These are phyloP conservation scores for Exutisphaerella laricina DNA, from an alignment of 2,329 filamentous ascomycete species.

Conservation along the genomic window DNA sequence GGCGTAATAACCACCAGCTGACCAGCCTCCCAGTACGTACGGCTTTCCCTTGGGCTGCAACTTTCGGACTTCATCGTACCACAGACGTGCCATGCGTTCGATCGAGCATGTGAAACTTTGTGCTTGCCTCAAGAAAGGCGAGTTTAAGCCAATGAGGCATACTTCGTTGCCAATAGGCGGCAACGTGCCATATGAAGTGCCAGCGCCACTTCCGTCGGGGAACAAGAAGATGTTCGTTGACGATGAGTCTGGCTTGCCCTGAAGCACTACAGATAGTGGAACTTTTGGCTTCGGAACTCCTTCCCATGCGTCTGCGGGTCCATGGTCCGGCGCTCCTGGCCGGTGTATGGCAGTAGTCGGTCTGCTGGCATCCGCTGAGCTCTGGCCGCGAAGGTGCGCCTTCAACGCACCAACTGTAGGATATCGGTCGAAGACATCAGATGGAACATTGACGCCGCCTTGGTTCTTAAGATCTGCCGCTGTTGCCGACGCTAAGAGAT, in stretches of 20 bases:
- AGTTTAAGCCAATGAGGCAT: constrained; percentile 42
- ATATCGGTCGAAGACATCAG: constrained; percentile 24
- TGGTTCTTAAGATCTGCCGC: constrained; percentile 26
- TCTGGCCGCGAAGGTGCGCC: constrained; percentile 14
- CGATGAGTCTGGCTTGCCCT: constrained; percentile 20
- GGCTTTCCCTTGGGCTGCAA: constrained; percentile 46
- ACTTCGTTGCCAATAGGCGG: constrained; percentile 41
- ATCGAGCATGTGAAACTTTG: constrained; percentile 28
- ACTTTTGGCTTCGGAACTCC: constrained; percentile 30
- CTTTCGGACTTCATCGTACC: constrained; percentile 33
- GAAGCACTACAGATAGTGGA: constrained; percentile 25
- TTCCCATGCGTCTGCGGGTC: constrained; percentile 28
- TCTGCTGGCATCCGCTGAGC: neutral
- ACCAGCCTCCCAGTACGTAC: constrained; percentile 67
- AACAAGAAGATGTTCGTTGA: constrained; percentile 31
- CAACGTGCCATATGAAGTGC: constrained; percentile 38
- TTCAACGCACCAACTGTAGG: constrained; percentile 26
- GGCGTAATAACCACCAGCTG: constrained; percentile 68
- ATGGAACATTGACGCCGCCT: constrained; percentile 18
- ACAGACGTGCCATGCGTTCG: constrained; percentile 26
- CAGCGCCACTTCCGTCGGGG: constrained; percentile 47
- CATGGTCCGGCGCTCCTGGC: constrained; percentile 4
- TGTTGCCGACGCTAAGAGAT: constrained; percentile 26
- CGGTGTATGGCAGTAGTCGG: constrained; percentile 1
- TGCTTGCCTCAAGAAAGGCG: constrained; percentile 28